Conservation (phyloP, 805 yeast genomes). For the Sugiyamaella valdiviana region DNA sequence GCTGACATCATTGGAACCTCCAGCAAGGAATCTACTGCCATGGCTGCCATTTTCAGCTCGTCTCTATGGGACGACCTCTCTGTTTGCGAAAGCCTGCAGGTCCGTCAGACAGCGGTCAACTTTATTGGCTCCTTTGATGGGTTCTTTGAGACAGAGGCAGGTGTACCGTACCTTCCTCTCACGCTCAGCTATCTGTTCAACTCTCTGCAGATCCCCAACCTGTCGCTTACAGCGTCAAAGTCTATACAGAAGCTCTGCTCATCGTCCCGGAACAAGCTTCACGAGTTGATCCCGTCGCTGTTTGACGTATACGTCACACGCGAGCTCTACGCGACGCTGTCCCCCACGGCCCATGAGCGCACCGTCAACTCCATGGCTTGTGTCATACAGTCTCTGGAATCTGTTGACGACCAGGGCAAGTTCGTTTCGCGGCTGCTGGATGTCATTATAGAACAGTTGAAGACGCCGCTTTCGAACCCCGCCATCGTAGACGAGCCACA, state of each 20-base stretch:
- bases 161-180: constrained; percentile 40
- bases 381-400: constrained; percentile 26
- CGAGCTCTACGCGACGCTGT: constrained; percentile 18
- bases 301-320: constrained; percentile 24
- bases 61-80: constrained; percentile 27
- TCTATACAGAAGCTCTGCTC: constrained; percentile 48
- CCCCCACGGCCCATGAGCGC: constrained; percentile 27
- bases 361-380: constrained; percentile 30
- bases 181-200: constrained; percentile 54
- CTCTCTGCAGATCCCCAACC: constrained; percentile 27
- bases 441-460: constrained; percentile 13
- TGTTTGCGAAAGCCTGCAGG: constrained; percentile 22
- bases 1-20: constrained; percentile 43
- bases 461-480: not conserved
- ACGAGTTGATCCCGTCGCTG: constrained; percentile 25
- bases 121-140: constrained; percentile 55
- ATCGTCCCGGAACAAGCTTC: constrained; percentile 23
- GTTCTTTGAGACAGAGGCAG: constrained; percentile 46
- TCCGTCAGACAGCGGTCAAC: constrained; percentile 47
- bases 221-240: constrained; percentile 42
- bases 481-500: constrained; percentile 16
- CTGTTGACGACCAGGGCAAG: constrained; percentile 25
- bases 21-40: constrained; percentile 29
- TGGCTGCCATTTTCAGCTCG: constrained; percentile 26
- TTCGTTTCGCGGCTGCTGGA: constrained; percentile 33